Conservation (phyloP, 352 stramenopile genomes). For the Phytopythium boreale region DNA sequence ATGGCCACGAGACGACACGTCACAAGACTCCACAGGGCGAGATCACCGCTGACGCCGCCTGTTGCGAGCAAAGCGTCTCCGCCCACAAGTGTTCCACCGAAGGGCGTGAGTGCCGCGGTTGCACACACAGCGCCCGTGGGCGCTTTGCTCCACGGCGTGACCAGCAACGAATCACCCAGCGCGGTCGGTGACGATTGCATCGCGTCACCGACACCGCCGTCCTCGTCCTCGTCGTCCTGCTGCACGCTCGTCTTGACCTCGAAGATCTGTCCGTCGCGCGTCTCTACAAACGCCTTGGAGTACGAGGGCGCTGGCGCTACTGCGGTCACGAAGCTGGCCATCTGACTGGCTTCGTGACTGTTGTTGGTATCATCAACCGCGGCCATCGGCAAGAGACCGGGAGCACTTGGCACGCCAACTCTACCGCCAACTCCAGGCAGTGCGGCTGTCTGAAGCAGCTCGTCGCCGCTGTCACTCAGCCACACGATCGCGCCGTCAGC, state of each 20-base stretch:
- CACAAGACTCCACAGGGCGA: slow-evolving; percentile 53
- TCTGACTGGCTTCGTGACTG: background rate
- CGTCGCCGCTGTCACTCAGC: slow-evolving; percentile 40
- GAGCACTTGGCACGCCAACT: background rate
- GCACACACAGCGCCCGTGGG: slow-evolving; percentile 45
- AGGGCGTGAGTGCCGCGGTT: slow-evolving; percentile 49
- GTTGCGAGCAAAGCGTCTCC: slow-evolving; percentile 46
- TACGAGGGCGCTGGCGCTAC: slow-evolving; percentile 49
- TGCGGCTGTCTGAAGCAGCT: slow-evolving; percentile 32
- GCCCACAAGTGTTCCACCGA: slow-evolving; percentile 34
- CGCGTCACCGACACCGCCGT: slow-evolving; percentile 11
- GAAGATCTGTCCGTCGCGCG: slow-evolving; percentile 49
- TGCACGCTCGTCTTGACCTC: slow-evolving; percentile 55
- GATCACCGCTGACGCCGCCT: slow-evolving; percentile 37
- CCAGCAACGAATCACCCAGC: slow-evolving; percentile 19
- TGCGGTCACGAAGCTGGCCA: slow-evolving; percentile 21
- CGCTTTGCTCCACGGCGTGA: slow-evolving; percentile 46
- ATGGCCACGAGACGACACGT: slow-evolving; percentile 42
- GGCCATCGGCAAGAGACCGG: background rate
- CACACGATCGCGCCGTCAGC: slow-evolving; percentile 44
- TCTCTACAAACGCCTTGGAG: slow-evolving; percentile 61
- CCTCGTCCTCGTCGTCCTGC: slow-evolving; percentile 57
- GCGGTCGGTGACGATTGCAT: slow-evolving; percentile 1
- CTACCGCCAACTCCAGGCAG: slow-evolving; percentile 19
- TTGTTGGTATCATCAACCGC: background rate